Base-by-base conservation (phyloP, 2,329 filamentous ascomycete genomes). In the Coleophoma cylindrospora region DNA sequence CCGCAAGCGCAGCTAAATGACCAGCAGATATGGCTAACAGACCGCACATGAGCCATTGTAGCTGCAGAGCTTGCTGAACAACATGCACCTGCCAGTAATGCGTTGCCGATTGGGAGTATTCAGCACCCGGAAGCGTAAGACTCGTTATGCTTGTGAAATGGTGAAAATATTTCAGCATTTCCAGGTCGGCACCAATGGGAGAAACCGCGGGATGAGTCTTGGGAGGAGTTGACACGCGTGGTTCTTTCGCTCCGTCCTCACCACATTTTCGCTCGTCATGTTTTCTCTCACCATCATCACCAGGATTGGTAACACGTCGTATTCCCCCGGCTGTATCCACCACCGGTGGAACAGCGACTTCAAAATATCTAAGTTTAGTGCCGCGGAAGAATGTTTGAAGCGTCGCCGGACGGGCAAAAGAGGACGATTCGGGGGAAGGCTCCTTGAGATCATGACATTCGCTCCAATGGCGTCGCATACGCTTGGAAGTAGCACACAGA, bases 321-420 rank as follows among this genome's bases (percentile, higher is more conserved):
- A n/a, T 38, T 7, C 6, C 7, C 15, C 36, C 36, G 5, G 13
- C 14, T 38, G 36, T 13, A 38, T 17, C 7, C 4, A 7, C 11
- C 15, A n/a, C 15, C 15, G 7, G 14, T 12, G 36, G 6, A 13
- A 13, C 13, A 17, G 36, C 13, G 38, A 70, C 66, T 49, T 69
- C 62, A 45, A 70, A 70, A 50, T 70, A 70, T 34, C 56, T 60
- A 12, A 69, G 33, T 54, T 69, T 69, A 2, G 65, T 69, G 4
- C 67, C 67, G 4, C 64, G 34, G 52, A 69, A 70, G 52, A 69
- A 68, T 0, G 67, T 69, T 54, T 69, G 66, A n/a, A 69, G 55
- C 14, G 51, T 57, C 11, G 59, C 62, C 10, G 56, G 38, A 15
- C 50, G 43, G 14, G 57, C 53, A 40, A 55, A 54, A 8, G 51